Base-by-base conservation (phyloP, 179 eudicot species). In the Heliamphora pulchella region DNA sequence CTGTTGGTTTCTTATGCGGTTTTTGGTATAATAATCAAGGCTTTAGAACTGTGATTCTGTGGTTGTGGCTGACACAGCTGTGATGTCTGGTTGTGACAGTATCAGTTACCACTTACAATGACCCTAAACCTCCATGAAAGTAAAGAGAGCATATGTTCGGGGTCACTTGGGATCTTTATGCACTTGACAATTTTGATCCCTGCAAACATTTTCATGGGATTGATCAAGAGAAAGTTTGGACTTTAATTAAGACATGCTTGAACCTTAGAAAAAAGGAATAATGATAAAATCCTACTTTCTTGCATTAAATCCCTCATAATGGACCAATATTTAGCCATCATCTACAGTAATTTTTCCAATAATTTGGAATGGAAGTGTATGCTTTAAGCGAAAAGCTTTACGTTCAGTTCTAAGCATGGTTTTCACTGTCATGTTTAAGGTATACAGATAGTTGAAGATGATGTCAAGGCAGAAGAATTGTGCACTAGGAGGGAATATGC, bases 401-500 rank as follows among this genome's bases (percentile, higher is more conserved):
- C 48, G 50, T 81, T 78, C 77, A 80, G 79, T 78, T 89, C 84
- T 87, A 77, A 88, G 86, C 85, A 85, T 84, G 74, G 65, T 80
- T 87, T 67, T 82, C 54, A 82, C 74, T 79, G 71, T 64, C 81
- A 47, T 83, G 79, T 78, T 86, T 87, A 90, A 85, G 89, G 85
- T 84, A 83, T 87, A 86, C 95, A 95, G 98, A 91, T 95, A 74
- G 86, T 93, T 83, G 97, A 93, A 80, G 92, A 93, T 71, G 90
- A 89, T 84, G 92, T 88, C 68, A 86, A 82, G 87, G 91, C 90
- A 48, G 90, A 84, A 82, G 92, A 90, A 74, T 89, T 95, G 80
- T 95, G 98, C 81, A 89, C 91, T 3, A 91, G 94, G 83, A 89
- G 97, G 89, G 97, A 95, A 84, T 95, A 93, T 80, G 95, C 97